phyloP scores from a whole-genome alignment of 1,284 basidiomycete species.

The Ceratobasidium sp. region DNA sequence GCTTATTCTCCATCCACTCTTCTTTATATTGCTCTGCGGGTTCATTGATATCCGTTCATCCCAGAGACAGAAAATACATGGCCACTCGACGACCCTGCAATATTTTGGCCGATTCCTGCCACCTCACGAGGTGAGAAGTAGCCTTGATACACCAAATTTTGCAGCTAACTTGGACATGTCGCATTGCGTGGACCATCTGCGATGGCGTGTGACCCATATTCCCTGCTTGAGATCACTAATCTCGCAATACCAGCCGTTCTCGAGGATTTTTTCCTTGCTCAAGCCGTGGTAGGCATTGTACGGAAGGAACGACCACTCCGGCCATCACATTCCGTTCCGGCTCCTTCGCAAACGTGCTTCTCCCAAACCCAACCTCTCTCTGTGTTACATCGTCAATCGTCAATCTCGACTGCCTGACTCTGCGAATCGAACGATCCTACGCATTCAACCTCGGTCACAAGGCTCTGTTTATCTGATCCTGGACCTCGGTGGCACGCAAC shows the following conservation, averaged over 20 bases:
- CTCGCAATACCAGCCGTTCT: constrained; percentile 60
- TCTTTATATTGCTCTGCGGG: neutral
- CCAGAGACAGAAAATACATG: constrained; percentile 98
- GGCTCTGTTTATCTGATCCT: constrained; percentile 94
- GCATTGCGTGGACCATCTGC: constrained; percentile 70
- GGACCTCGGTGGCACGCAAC: constrained; percentile 86
- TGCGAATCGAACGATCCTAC: constrained; percentile 62
- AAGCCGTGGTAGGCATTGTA: constrained; percentile 75
- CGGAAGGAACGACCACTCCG: constrained; percentile 48
- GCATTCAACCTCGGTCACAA: constrained; percentile 96
- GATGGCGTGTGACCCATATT: constrained; percentile 76
- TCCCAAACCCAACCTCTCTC: too few species aligned
- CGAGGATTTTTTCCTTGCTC: constrained; percentile 88
- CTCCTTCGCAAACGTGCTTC: too few species aligned
- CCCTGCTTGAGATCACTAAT: constrained; percentile 64
- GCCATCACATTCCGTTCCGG: too few species aligned
- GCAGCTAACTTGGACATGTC: neutral
- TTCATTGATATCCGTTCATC: constrained; percentile 4
- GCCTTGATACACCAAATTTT: neutral
- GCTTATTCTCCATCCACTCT: constrained; percentile 52
- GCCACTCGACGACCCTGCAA: constrained; percentile 96
- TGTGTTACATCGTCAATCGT: constrained; percentile 64
- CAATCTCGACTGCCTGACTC: constrained; percentile 68
- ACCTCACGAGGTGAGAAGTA: constrained; percentile 75
- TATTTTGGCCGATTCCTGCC: constrained; percentile 84